Base-by-base conservation (phyloP, 208 protist species). In the Angomonas ambiguus region DNA sequence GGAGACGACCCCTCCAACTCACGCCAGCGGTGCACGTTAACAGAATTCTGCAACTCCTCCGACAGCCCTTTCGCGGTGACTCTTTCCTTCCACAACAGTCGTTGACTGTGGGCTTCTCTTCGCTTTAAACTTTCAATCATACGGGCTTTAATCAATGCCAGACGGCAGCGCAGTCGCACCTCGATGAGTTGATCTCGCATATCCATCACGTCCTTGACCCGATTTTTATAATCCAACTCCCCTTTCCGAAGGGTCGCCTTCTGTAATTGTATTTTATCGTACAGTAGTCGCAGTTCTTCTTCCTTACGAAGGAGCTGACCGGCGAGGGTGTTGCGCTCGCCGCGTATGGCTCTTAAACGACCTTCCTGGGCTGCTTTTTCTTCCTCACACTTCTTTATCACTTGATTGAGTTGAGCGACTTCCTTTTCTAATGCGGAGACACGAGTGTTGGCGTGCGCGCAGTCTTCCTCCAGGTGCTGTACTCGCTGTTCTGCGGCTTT, bases 1-100 rank as follows among this genome's bases (percentile, higher is more conserved):
- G 98, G 98, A 51, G 97, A 96, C 48, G 87, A 96, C 34, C 97
- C 98, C 59, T 99, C 96, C 11, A 99, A 75, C 51, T 92, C 92
- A 33, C 98, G 83, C 98, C 98, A 99, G 55, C 97, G 77, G 79
- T 99, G 98, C 22, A 99, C 89, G 77, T 99, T 99, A 70, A 98
- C 96, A 18, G 97, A 98, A 34, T 95, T 98, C 76, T 98, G 79
- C 1, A 99, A 80, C 78, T 99, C 98, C 63, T 99, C 97, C 0
- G 82, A 83, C 20, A 99, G 79, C 6, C 97, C 98, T 24, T 95
- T 93, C 22, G 91, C 89, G 13, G 95, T 94, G 11, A 79, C 89
- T 13, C 85, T 78, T 69, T 98, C 93, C 41, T 87, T 76, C 45
- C 98, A 75, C 25, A 99, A 81, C 61, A 96, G 83, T 33, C 87